Evolutionary conservation across 2,329 filamentous ascomycete species (phyloP).

Genomic region (Fusarium duplospermum): DNA sequence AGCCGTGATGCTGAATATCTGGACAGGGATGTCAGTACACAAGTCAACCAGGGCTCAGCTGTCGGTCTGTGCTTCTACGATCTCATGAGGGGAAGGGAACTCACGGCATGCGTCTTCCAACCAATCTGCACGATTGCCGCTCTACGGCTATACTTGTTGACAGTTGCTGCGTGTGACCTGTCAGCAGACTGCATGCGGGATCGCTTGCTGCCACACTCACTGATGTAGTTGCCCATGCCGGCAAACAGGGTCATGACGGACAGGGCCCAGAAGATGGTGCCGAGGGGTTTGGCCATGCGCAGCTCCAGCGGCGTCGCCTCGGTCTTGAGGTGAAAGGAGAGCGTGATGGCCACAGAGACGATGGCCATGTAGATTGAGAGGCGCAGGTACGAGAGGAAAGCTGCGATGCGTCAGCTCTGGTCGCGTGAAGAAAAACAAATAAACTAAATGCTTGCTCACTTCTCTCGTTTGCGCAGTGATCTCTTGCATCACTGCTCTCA

Average conservation of each 20-base stretch:
- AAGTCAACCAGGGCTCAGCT: neutral
- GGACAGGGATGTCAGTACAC: neutral
- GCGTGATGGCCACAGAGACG: slow-evolving; percentile 87
- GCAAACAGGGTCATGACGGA: slow-evolving; percentile 80
- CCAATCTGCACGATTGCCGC: slow-evolving; percentile 91
- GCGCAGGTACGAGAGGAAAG: slow-evolving; percentile 91
- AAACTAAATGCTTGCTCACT: slow-evolving; percentile 56
- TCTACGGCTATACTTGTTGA: slow-evolving; percentile 83
- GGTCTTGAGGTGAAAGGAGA: slow-evolving; percentile 90
- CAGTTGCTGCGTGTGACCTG: slow-evolving; percentile 59
- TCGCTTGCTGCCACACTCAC: slow-evolving; percentile 53
- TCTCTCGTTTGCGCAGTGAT: slow-evolving; percentile 83
- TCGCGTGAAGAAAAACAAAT: neutral
- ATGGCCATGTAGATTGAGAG: slow-evolving; percentile 91
- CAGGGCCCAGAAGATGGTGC: slow-evolving; percentile 88
- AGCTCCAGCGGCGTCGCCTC: slow-evolving; percentile 77
- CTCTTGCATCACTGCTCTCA: slow-evolving; percentile 77
- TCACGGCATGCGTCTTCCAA: slow-evolving; percentile 88
- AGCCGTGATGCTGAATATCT: slow-evolving; percentile 73
- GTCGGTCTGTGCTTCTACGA: neutral
- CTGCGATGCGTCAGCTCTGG: slow-evolving; percentile 46
- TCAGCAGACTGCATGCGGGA: neutral
- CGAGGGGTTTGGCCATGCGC: slow-evolving; percentile 83
- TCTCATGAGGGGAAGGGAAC: slow-evolving; percentile 33
- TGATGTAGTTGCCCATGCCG: slow-evolving; percentile 89